Evolutionary conservation across 306 rosid genomes (phyloP), one percentile per base, ranked within the genome.

Genomic region (Glycine latifolia): DNA sequence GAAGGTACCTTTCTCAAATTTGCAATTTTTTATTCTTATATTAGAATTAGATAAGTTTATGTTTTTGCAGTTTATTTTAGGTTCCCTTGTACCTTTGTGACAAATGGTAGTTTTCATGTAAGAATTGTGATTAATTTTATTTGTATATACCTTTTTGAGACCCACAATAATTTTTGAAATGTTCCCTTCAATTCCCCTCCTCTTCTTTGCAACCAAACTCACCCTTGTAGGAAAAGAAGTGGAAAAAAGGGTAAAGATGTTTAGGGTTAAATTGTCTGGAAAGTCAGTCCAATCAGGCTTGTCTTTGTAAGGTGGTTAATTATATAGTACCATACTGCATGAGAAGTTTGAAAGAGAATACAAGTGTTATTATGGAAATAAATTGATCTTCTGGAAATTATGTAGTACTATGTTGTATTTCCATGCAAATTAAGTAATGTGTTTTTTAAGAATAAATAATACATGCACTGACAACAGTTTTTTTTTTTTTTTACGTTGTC

Each of bases 1-100:
- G 82, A 95, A 95, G 99, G 99, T 95, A 84, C 37, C 67, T 80
- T 56, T 69, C 43, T 16, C 71, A 15, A 53, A 5, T 68, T 72
- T 58, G 54, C 41, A 15, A 52, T 26, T 71, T 58, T 74, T 55
- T 39, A 47, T 66, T 53, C 71, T 79, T 68, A 54, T 44, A 26
- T 13, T 39, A 43, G 15, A 49, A 31, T 13, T 48, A 43, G 15
- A 41, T 20, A 6, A 63, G 31, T 35, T 46, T 41, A n/a, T 3
- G 66, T 59, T 43, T 48, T 53, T 16, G 3, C 8, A 6, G 74
- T 39, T 56, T 20, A 50, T 60, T 53, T 15, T 72, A 3, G 70
- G 3, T 44, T 56, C 13, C 33, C 50, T 56, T 13, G 20, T 33
- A 56, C 65, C 66, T 47, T 11, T 75, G 20, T 62, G 75, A 15